Base-by-base conservation (phyloP, 345 rosid species). In the Rhodomyrtus tomentosa region DNA sequence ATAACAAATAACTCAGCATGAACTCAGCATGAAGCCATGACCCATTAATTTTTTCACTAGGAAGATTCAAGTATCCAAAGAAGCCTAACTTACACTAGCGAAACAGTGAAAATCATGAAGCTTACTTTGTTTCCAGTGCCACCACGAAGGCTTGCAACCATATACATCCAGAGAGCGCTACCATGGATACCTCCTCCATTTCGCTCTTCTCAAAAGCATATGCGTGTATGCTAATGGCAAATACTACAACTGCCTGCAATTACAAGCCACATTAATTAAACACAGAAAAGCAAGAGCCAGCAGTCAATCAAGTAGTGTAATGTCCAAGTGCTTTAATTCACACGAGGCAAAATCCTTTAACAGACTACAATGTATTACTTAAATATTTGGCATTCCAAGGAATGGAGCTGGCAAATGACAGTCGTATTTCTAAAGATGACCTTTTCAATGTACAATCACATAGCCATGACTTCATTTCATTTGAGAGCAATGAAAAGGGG, bases 81-180 rank as follows among this genome's bases (percentile, higher is more conserved):
- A 55, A 81, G 74, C 25, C 40, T 9, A 50, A 38, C n/a, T 49
- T 48, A 50, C 4, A 40, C 51, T 40, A 68, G 49, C 55, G 45
- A 82, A 12, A 24, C 21, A 5, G 18, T 4, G 3, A 45, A 53
- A 15, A 40, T 82, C 21, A 1, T 27, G 20, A 55, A 86, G 89
- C 95, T 85, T 94, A 95, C 99, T 94, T 97, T 88, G 99, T 97
- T 92, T 97, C 99, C 68, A 95, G 83, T 82, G 96, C 88, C 85
- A 97, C 95, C 84, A 97, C 99, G 84, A 95, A 95, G 55, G 99
- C 99, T 90, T 97, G 99, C 90, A 97, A 90, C 99, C 99, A 97
- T 88, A 97, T 95, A 88, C 96, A 95, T 86, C 99, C 99, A 21
- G 99, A 95, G 84, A 97, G 98, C 56, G 96, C 99, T 84, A 95